phyloP scores from a whole-genome alignment of 805 yeast genomes.

The Citeromyces nyonsensis region DNA sequence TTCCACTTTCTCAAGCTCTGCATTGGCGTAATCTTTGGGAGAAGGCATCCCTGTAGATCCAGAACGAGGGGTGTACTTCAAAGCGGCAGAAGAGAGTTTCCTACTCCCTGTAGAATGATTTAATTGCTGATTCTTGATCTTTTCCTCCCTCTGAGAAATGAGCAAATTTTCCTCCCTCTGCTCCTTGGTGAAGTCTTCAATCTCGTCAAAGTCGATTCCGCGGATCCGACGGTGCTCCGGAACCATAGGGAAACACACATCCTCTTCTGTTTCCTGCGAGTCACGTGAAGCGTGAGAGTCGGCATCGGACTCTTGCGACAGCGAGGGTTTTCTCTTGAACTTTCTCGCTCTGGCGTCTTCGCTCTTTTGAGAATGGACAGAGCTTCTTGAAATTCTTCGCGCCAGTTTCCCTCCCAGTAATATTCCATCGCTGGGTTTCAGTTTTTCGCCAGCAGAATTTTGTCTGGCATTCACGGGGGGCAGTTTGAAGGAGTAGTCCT shows the following conservation, averaged over 20 bases:
- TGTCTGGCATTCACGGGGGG: too few species aligned
- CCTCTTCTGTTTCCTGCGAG: constrained; percentile 89
- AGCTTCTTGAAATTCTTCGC: constrained; percentile 14
- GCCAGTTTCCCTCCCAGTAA: constrained; percentile 8
- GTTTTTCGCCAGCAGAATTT: too few species aligned
- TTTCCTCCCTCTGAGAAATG: constrained; percentile 16
- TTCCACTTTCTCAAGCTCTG: too few species aligned
- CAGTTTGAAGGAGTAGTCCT: too few species aligned
- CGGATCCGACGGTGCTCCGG: constrained; percentile 42
- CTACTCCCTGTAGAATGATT: constrained; percentile 17
- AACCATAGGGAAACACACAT: constrained; percentile 91
- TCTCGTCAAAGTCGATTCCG: constrained; percentile 84
- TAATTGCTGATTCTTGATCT: constrained; percentile 8
- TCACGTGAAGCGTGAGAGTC: constrained; percentile 64
- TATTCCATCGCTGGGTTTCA: too few species aligned
- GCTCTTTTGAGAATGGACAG: constrained; percentile 12
- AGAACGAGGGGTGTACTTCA: constrained; percentile 56
- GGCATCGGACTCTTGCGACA: constrained; percentile 42
- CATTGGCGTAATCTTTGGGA: too few species aligned
- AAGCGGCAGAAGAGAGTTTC: constrained; percentile 31
- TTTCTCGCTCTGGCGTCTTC: constrained; percentile 4
- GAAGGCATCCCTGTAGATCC: too few species aligned
- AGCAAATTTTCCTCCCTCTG: constrained; percentile 32
- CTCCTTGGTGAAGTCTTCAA: constrained; percentile 65
- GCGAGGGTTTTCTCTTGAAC: constrained; percentile 9